phyloP scores from a whole-genome alignment of 129 eudicot genomes.

The Flaveria bidentis region DNA sequence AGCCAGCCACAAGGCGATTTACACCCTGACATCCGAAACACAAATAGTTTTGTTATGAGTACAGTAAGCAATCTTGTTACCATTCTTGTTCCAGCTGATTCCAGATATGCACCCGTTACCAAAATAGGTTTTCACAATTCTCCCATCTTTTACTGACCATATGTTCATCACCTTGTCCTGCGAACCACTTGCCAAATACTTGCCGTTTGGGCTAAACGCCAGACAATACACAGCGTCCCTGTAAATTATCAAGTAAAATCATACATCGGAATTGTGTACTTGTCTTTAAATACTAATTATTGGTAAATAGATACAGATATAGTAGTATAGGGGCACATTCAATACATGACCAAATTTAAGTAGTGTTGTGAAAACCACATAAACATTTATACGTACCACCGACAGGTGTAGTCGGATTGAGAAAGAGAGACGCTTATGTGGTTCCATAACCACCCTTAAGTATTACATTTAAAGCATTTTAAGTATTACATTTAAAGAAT shows the following conservation, averaged over 20 bases:
- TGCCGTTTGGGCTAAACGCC: slow-evolving; percentile 64
- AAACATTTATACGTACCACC: neutral
- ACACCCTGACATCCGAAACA: slow-evolving; percentile 51
- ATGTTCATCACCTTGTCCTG: slow-evolving; percentile 41
- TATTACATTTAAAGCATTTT: neutral
- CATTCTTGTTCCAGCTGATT: slow-evolving; percentile 62
- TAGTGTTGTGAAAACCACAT: neutral
- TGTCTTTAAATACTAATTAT: neutral
- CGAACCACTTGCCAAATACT: slow-evolving; percentile 65
- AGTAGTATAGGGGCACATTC: neutral
- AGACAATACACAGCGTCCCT: slow-evolving; percentile 56
- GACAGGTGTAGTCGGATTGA: neutral
- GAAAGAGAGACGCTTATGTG: neutral
- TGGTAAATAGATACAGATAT: neutral
- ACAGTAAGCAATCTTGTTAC: slow-evolving; percentile 55
- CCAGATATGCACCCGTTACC: slow-evolving; percentile 49
- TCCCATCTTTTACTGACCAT: slow-evolving; percentile 59
- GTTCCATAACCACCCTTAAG: neutral
- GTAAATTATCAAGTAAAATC: neutral
- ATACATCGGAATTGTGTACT: neutral
- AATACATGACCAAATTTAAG: neutral
- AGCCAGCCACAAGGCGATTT: neutral
- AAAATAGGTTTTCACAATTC: slow-evolving; percentile 45
- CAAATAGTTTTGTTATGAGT: slow-evolving; percentile 39
- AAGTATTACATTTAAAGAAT: neutral